Percentiles rank a stretch among this genome's conserved stretches.
Conservation (phyloP, 495 filamentous ascomycete species). For the Glutinoglossum americanum region DNA sequence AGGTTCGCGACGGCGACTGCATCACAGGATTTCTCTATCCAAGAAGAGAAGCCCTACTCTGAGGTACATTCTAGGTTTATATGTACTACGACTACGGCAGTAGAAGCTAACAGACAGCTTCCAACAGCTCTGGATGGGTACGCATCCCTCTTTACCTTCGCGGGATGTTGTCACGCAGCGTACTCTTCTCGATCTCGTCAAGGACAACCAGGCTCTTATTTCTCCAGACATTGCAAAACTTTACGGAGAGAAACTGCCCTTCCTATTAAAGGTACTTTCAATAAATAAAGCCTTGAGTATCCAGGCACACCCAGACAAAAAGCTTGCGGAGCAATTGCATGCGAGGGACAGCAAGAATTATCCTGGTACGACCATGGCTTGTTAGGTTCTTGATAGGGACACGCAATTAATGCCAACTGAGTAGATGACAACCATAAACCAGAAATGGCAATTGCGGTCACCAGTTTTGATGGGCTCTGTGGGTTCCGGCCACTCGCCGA, state of each 20-base stretch:
- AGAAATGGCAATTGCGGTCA: constrained; percentile 96
- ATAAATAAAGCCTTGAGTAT: constrained; percentile 89
- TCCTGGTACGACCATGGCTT: constrained; percentile 29
- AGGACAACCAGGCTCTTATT: constrained; percentile 69
- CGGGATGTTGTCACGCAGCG: constrained; percentile 70
- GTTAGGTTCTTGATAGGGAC: background rate
- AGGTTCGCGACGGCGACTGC: constrained; percentile 62
- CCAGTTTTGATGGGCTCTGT: constrained; percentile 85
- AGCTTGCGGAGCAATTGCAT: constrained; percentile 78
- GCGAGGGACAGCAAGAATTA: constrained; percentile 79
- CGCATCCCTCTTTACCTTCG: constrained; percentile 85
- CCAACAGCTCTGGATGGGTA: constrained; percentile 93
- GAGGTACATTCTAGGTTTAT: constrained; percentile 12
- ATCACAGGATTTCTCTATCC: constrained; percentile 43
- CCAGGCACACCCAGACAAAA: constrained; percentile 96
- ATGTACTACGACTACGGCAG: background rate
- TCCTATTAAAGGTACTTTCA: constrained; percentile 92
- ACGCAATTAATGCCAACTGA: background rate
- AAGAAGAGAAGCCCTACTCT: constrained; percentile 54
- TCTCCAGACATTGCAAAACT: constrained; percentile 43
- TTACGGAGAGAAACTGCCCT: constrained; percentile 68
- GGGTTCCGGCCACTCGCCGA: constrained; percentile 79
- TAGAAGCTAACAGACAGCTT: background rate
- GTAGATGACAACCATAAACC: constrained; percentile 97
- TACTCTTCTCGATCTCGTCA: constrained; percentile 70